A percentile compares a stretch with the other conserved stretches of the same genome.
Conservation (phyloP, 768 basidiomycete genomes). For the Collybia nuda region DNA sequence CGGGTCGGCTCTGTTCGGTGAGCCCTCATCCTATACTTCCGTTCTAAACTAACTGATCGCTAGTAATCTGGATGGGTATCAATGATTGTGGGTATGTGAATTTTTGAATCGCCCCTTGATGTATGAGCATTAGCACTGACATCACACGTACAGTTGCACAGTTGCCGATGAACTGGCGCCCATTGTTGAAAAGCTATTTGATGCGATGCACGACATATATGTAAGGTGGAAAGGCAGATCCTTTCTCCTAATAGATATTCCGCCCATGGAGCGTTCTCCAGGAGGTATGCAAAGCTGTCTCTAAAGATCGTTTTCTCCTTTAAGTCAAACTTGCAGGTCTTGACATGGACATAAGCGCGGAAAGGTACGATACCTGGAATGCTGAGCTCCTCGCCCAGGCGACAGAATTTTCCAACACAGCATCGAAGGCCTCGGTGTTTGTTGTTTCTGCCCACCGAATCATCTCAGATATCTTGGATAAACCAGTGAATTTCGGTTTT, state of each 20-base stretch:
- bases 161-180: conserved; percentile 7
- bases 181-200: conserved; percentile 2
- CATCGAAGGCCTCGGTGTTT: conserved; percentile 2
- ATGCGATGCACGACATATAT: conserved; percentile 12
- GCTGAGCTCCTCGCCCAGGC: neutral
- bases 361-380: conserved; percentile 3
- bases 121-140: neutral
- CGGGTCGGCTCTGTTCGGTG: conserved; percentile 4
- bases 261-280: conserved; percentile 1
- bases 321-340: neutral
- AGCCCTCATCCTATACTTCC: neutral
- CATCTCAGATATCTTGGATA: conserved; percentile 5
- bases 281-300: neutral
- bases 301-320: neutral
- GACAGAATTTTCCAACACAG: neutral
- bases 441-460: conserved; percentile 4
- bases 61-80: conserved; percentile 10
- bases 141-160: neutral
- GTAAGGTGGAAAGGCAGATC: conserved; percentile 7
- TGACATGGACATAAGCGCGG: neutral
- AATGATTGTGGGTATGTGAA: conserved; percentile 8
- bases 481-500: too few relatives aligned
- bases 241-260: conserved; percentile 10
- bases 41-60: neutral
- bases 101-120: neutral